Evolutionary conservation across 2,329 filamentous ascomycete genomes (phyloP).

Genomic region (Beauveria varroae): DNA sequence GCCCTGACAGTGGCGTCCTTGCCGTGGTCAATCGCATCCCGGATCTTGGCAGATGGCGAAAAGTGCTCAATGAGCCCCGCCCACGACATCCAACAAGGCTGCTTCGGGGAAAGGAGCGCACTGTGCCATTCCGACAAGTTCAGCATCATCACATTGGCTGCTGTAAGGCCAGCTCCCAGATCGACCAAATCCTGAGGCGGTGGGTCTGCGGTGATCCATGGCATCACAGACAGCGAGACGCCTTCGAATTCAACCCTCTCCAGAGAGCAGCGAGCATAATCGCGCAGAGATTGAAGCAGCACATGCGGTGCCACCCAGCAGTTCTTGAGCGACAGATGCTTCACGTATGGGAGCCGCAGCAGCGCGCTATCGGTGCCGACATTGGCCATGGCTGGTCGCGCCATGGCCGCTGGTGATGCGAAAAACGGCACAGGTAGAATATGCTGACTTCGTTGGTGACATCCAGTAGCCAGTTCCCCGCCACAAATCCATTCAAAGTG

Average conservation of each 20-base stretch:
- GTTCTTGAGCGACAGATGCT: conserved; percentile 56
- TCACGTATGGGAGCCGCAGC: conserved; percentile 47
- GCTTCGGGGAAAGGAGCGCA: not conserved
- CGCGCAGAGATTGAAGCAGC: conserved; percentile 42
- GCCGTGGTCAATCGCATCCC: conserved; percentile 12
- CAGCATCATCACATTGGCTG: not conserved
- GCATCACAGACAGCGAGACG: conserved; percentile 52
- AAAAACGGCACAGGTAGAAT: conserved; percentile 55
- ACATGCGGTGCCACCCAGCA: conserved; percentile 59
- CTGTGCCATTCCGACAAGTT: not conserved
- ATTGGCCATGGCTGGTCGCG: conserved; percentile 23
- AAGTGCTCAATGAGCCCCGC: conserved; percentile 35
- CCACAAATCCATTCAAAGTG: conserved; percentile 61
- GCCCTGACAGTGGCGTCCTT: too few relatives aligned
- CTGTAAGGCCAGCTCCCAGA: not conserved
- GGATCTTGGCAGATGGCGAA: conserved; percentile 28
- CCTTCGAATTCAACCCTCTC: conserved; percentile 52
- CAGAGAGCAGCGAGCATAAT: conserved; percentile 39
- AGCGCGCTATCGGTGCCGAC: conserved; percentile 24
- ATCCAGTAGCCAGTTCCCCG: conserved; percentile 57
- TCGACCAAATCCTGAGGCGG: not conserved
- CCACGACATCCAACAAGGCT: conserved; percentile 31
- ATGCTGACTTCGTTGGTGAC: conserved; percentile 53
- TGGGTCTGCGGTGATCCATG: conserved; percentile 9
- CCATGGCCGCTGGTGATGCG: conserved; percentile 25